Evolutionary conservation across 345 rosid species (phyloP).

Genomic region (Raphanus raphanistrum): DNA sequence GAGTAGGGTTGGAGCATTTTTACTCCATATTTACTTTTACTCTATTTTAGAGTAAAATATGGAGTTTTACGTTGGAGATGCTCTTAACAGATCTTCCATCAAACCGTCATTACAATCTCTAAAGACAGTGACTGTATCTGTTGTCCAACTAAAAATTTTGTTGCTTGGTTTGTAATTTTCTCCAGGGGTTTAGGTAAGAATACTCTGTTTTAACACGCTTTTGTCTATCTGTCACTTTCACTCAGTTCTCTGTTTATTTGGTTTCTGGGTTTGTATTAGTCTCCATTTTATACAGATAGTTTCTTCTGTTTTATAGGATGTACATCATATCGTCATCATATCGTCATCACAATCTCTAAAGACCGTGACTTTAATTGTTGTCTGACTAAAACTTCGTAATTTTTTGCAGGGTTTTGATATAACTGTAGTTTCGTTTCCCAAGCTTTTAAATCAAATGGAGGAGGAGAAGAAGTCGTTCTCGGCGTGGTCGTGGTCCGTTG

Average conservation of each 20-base stretch:
- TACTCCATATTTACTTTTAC: too few species aligned
- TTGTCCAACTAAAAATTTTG: slow-evolving; percentile 7
- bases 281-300: not conserved
- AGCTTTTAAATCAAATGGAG: slow-evolving; percentile 37
- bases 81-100: not conserved
- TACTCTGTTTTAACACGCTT: slow-evolving; percentile 1
- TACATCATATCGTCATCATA: too few species aligned
- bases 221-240: too few species aligned
- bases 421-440: slow-evolving; percentile 5
- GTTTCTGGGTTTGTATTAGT: slow-evolving; percentile 12
- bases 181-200: slow-evolving; percentile 46
- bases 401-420: slow-evolving; percentile 37
- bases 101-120: slow-evolving; percentile 3
- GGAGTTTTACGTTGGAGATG: too few species aligned
- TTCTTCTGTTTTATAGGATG: too few species aligned
- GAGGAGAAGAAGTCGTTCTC: slow-evolving; percentile 70
- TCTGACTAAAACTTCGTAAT: slow-evolving; percentile 4
- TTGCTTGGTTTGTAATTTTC: slow-evolving; percentile 10
- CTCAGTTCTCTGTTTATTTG: not conserved
- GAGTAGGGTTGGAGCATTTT: too few species aligned
- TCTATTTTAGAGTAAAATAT: too few species aligned
- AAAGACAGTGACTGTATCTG: not conserved
- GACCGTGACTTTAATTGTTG: not conserved
- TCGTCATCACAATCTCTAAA: not conserved
- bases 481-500: slow-evolving; percentile 84